Evolutionary conservation across 164 flowering plant genomes (phyloP).

Genomic region (Brasenia schreberi): DNA sequence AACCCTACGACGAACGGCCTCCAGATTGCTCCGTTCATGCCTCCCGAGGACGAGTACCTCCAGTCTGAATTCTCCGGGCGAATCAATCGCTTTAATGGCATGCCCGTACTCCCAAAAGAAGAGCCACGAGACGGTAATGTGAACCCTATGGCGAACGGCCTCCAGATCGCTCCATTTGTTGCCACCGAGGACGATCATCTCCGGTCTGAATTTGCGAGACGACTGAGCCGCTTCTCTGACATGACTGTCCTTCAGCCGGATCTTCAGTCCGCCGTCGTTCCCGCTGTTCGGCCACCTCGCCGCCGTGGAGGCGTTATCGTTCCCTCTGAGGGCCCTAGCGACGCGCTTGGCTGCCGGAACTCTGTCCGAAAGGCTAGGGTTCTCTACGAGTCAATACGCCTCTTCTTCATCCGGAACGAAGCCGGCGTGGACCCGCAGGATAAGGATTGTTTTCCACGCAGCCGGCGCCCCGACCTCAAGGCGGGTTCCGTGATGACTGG

Average conservation of each 20-base stretch:
- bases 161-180: neutral
- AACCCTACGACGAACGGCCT: too few species aligned
- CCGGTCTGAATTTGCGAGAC: conserved; percentile 36
- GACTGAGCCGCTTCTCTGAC: conserved; percentile 11
- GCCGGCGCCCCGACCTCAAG: conserved; percentile 36
- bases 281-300: neutral
- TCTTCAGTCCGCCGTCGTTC: conserved; percentile 29
- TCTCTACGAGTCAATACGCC: conserved; percentile 49
- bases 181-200: conserved; percentile 20
- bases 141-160: neutral
- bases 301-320: conserved; percentile 2
- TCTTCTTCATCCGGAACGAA: conserved; percentile 27
- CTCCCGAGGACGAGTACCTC: too few species aligned
- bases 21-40: too few species aligned
- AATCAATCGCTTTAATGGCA: too few species aligned
- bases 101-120: neutral
- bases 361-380: conserved; percentile 48
- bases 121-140: neutral
- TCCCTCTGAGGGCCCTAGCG: conserved; percentile 2
- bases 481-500: conserved; percentile 45
- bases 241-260: conserved; percentile 14
- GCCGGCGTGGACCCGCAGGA: conserved; percentile 13
- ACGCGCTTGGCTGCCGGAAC: conserved; percentile 22
- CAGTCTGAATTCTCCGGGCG: too few species aligned
- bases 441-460: conserved; percentile 2